Percentiles rank a stretch among this genome's conserved stretches.
Evolutionary conservation across 257 asterid genomes (phyloP).

Genomic region (Petunia axillaris): DNA sequence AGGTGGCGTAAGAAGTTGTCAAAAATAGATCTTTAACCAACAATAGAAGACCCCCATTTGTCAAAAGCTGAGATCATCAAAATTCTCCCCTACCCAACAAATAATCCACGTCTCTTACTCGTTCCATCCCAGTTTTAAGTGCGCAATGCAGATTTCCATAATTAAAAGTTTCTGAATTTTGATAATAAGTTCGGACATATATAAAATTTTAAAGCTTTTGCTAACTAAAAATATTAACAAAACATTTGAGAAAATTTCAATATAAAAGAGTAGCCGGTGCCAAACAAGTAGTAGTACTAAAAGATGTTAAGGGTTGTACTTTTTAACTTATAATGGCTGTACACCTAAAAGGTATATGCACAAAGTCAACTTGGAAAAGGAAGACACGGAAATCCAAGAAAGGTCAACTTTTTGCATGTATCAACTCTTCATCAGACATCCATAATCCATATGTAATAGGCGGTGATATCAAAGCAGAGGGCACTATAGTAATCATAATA

Average conservation of each 20-base stretch:
- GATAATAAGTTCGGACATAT: too few relatives aligned
- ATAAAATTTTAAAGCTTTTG: too few relatives aligned
- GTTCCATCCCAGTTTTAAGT: too few relatives aligned
- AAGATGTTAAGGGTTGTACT: background rate
- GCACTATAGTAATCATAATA: background rate
- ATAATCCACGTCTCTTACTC: background rate
- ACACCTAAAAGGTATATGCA: background rate
- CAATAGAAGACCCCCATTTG: background rate
- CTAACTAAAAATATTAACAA: too few relatives aligned
- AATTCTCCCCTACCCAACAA: background rate
- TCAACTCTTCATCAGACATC: background rate
- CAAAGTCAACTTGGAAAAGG: background rate
- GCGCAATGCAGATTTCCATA: too few relatives aligned
- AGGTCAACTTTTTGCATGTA: background rate
- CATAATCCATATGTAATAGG: background rate
- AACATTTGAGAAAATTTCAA: too few relatives aligned
- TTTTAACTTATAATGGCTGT: background rate
- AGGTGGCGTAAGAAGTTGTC: slow-evolving; percentile 23
- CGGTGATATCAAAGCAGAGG: slow-evolving; percentile 15
- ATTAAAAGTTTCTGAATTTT: too few relatives aligned
- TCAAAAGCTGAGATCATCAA: slow-evolving; percentile 18
- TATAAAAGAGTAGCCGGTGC: background rate
- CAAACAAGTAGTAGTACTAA: background rate
- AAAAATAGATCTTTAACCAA: background rate
- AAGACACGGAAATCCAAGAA: background rate